These are phyloP conservation scores for Catunica adiposa DNA, from an alignment of 2,329 filamentous ascomycete species.

Conservation along the genomic window DNA sequence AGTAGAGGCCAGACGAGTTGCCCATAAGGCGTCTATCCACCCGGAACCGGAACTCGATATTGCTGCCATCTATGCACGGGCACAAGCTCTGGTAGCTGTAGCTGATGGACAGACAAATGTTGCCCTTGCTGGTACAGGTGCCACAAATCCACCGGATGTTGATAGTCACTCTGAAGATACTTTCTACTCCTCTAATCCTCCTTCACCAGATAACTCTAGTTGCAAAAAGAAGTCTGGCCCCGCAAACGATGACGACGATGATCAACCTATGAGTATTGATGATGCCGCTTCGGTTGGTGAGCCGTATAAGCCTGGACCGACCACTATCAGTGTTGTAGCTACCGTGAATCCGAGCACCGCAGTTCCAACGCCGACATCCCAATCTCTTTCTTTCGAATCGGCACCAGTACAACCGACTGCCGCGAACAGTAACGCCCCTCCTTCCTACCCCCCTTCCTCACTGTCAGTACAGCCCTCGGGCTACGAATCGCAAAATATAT, in stretches of 20 bases:
- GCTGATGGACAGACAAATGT: constrained; percentile 1
- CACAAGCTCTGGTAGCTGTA: constrained; percentile 48
- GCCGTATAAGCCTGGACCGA: neutral
- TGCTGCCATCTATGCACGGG: constrained; percentile 54
- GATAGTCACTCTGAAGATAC: constrained; percentile 46
- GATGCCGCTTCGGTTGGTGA: constrained; percentile 13
- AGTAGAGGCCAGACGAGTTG: constrained; percentile 39
- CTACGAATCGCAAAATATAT: constrained; percentile 5
- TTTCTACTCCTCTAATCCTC: constrained; percentile 88
- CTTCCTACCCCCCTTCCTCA: constrained; percentile 1
- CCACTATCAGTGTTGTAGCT: neutral
- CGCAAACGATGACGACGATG: constrained; percentile 17
- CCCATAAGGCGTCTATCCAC: constrained; percentile 23
- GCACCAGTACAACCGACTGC: constrained; percentile 7
- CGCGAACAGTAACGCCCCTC: constrained; percentile 13
- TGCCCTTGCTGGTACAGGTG: constrained; percentile 4
- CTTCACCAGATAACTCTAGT: constrained; percentile 43
- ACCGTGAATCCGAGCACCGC: neutral
- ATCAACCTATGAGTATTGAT: constrained; percentile 11
- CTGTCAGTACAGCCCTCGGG: constrained; percentile 7
- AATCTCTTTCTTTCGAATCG: constrained; percentile 8
- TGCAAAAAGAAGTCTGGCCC: neutral
- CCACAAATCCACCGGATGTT: constrained; percentile 23
- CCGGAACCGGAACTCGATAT: constrained; percentile 40
- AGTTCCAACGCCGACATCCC: neutral